These are phyloP conservation scores for Paramecium primaurelia DNA, from an alignment of 73 alveolate species.

Conservation along the genomic window DNA sequence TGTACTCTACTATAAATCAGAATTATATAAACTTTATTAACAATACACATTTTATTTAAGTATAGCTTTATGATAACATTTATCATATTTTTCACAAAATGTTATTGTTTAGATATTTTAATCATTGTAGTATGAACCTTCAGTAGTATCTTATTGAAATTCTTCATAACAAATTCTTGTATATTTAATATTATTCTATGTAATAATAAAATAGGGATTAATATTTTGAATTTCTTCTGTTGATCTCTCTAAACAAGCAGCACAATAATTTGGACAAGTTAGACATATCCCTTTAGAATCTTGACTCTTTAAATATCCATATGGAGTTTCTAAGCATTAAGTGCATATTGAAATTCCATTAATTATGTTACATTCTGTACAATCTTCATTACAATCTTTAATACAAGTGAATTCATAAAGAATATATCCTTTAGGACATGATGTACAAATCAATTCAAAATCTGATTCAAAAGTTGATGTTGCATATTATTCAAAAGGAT, in stretches of 20 bases:
- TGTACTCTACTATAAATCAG: background rate
- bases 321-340: background rate
- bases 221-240: background rate
- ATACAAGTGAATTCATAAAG: background rate
- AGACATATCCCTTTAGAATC: background rate
- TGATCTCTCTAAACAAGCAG: background rate
- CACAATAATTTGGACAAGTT: background rate
- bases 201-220: background rate
- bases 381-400: background rate
- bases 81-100: background rate
- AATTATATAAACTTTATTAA: background rate
- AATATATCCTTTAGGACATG: background rate
- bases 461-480: background rate
- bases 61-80: background rate
- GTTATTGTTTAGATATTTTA: background rate
- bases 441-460: background rate
- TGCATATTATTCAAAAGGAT: background rate
- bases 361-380: background rate
- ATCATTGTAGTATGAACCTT: background rate
- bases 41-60: background rate
- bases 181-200: background rate
- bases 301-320: background rate
- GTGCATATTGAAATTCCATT: background rate
- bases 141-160: background rate
- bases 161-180: background rate